Base-by-base conservation (phyloP, 371 early-diverging fungal genomes). In the Catenaria anguillulae region DNA sequence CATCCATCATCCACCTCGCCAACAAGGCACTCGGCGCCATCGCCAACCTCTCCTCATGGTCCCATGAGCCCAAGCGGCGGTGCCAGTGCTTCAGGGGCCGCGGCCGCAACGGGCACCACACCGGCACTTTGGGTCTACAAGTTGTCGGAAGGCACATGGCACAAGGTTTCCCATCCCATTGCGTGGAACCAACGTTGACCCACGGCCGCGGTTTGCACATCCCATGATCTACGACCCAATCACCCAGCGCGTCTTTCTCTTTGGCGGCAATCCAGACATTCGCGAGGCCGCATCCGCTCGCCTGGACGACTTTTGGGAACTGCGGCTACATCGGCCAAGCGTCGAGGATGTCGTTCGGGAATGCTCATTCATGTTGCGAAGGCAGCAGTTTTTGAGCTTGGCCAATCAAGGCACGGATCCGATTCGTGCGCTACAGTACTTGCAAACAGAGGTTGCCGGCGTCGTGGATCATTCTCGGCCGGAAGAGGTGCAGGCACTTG, bases 201-300 rank as follows among this genome's bases (percentile, higher is more conserved):
- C 92, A 0, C 73, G 76, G 2, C 90, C 91, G 19, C 75, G 94
- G 33, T 90, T 82, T 74, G 94, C 92, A 0, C 90, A 90, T 68
- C 90, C 90, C 65, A 69, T 92, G 67, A 85, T 88, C 0, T 89
- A 87, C 66, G 84, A 90, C 61, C 68, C 73, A 0, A 66, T 5
- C 21, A 15, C n/a, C 10, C 26, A 68, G 58, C 68, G 74, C 0
- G 86, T 89, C 35, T 91, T 85, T 70, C 63, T 92, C 50, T 91
- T 92, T 75, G 94, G 92, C 17, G 94, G 94, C 19, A 90, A 90
- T 65, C 90, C 90, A 15, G 88, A 89, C 0, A 85, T 81, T 36
- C 60, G 64, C 5, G 67, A 64, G 17, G 72, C 81, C 43, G 59
- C 92, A 62, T 76, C 70, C 61, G 66, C 76, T 64, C 76, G 93